Evolutionary conservation across 2,329 filamentous ascomycete species (phyloP).

Genomic region (Penicillium hordei): DNA sequence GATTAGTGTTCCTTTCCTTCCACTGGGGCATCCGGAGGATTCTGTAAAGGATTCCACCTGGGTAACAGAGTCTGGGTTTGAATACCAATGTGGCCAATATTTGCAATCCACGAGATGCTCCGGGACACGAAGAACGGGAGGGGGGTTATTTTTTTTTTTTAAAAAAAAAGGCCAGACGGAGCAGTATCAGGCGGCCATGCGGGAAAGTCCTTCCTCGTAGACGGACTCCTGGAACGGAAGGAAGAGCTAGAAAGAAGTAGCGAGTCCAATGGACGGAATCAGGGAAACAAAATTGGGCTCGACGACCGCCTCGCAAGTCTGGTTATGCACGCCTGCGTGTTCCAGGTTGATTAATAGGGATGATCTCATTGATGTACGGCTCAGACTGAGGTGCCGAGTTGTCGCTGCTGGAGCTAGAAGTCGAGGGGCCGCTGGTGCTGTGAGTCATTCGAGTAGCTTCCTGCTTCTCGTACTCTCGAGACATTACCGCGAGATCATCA

Average conservation of each 20-base stretch:
- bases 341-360: constrained; percentile 36
- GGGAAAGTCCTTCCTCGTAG: neutral
- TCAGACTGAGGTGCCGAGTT: constrained; percentile 24
- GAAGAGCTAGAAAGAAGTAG: neutral
- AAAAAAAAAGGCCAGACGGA: neutral
- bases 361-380: constrained; percentile 46
- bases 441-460: constrained; percentile 47
- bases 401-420: constrained; percentile 2
- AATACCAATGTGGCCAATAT: neutral
- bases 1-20: neutral
- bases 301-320: constrained; percentile 31
- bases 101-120: neutral
- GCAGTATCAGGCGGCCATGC: neutral
- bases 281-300: constrained; percentile 2
- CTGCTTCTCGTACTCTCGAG: constrained; percentile 49
- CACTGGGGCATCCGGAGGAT: neutral
- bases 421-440: constrained; percentile 19
- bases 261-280: neutral
- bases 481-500: constrained; percentile 49
- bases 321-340: constrained; percentile 30
- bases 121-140: neutral
- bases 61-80: neutral
- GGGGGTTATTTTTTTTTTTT: no score
- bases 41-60: neutral
- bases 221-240: neutral